These are phyloP conservation scores for Salvia rosmarinus DNA, from an alignment of 257 asterid genomes.

Conservation along the genomic window DNA sequence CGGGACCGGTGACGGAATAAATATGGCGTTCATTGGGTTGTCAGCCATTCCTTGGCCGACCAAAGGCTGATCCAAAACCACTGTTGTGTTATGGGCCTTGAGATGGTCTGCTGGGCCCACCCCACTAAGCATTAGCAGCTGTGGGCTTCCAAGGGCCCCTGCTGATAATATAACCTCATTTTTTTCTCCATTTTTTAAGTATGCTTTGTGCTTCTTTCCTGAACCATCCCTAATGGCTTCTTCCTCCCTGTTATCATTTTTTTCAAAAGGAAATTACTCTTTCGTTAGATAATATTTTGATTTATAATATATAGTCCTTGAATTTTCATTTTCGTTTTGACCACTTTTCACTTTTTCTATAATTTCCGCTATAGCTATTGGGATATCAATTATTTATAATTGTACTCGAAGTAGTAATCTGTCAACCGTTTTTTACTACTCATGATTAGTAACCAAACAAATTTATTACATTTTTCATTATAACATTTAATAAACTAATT, in stretches of 20 bases:
- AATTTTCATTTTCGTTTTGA: no score
- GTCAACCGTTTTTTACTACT: neutral
- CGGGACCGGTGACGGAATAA: constrained; percentile 72
- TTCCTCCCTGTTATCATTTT: constrained; percentile 31
- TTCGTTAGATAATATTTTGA: no score
- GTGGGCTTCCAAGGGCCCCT: constrained; percentile 98
- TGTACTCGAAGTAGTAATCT: neutral
- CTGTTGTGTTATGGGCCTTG: constrained; percentile 52
- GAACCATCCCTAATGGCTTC: constrained; percentile 61
- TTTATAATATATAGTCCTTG: no score
- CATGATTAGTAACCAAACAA: no score
- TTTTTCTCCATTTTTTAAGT: constrained; percentile 49
- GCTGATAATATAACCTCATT: constrained; percentile 77
- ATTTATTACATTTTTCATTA: no score
- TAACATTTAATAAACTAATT: no score
- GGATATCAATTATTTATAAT: neutral
- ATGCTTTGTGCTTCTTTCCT: constrained; percentile 68
- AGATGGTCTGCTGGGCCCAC: constrained; percentile 69
- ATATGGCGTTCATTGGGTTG: constrained; percentile 92
- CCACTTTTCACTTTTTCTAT: no score
- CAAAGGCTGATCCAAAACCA: constrained; percentile 66
- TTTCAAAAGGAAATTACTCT: no score
- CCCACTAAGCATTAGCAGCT: constrained; percentile 78
- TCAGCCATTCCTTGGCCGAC: constrained; percentile 94
- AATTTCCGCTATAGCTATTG: no score